These are phyloP conservation scores for Lasiodiplodia hormozganensis DNA, from an alignment of 2,329 filamentous ascomycete species.

Conservation along the genomic window DNA sequence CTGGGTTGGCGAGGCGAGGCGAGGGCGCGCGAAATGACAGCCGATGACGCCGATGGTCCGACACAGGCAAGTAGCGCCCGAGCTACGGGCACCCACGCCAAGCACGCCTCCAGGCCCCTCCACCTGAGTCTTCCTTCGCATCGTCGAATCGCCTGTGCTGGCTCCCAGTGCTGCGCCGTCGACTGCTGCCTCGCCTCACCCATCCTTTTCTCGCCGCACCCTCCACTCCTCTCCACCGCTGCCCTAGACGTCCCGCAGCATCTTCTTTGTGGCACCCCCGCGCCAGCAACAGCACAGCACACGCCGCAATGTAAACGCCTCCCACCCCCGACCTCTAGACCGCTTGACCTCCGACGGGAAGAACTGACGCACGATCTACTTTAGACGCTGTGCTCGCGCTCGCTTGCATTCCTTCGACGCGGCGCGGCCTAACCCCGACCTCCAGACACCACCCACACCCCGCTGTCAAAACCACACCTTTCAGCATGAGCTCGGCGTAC, in stretches of 20 bases:
- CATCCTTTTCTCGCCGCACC: constrained; percentile 13
- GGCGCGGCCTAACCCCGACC: not conserved
- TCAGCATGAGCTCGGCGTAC: constrained; percentile 45
- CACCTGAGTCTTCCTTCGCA: not conserved
- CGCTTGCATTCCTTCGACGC: not conserved
- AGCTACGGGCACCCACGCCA: constrained; percentile 19
- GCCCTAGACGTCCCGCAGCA: constrained; percentile 16
- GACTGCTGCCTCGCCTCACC: constrained; percentile 29
- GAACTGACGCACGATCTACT: not conserved
- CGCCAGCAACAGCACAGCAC: constrained; percentile 3
- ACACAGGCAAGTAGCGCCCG: not conserved
- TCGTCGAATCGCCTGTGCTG: constrained; percentile 16
- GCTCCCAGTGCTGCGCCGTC: constrained; percentile 8
- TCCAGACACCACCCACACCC: not conserved
- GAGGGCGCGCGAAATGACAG: not conserved
- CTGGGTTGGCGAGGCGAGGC: constrained; percentile 19
- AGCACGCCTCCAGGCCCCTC: constrained; percentile 17
- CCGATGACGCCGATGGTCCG: too few relatives aligned
- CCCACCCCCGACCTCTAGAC: not conserved
- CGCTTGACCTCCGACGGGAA: not conserved
- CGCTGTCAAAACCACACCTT: constrained; percentile 43
- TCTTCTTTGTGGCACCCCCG: constrained; percentile 10
- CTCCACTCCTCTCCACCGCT: not conserved
- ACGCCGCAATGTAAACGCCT: constrained; percentile 9
- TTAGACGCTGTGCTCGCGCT: not conserved